A percentile compares a stretch with the other conserved stretches of the same genome.
Conservation (phyloP, 768 basidiomycete species). For the Lactarius psammicola region DNA sequence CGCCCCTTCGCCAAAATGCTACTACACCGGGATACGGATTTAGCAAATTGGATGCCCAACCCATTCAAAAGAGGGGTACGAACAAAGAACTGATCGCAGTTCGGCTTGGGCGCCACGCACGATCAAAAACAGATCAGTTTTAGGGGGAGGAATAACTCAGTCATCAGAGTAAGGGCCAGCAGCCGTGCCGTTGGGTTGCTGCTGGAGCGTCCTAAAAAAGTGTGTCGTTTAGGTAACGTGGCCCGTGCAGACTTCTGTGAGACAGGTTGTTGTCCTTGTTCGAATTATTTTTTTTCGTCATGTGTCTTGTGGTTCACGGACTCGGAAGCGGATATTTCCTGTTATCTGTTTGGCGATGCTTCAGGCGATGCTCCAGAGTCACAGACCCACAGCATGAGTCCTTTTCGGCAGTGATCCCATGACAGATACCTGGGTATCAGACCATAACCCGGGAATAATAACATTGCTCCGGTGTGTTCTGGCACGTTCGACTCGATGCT, state of each 20-base stretch:
- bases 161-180: background rate
- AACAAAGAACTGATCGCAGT: conserved; percentile 11
- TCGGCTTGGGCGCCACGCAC: conserved; percentile 13
- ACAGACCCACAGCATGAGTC: background rate
- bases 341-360: conserved; percentile 16
- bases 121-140: conserved; percentile 22
- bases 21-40: conserved; percentile 10
- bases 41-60: conserved; percentile 10
- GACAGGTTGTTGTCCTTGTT: conserved; percentile 2
- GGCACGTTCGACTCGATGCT: conserved; percentile 13
- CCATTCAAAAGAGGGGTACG: conserved; percentile 8
- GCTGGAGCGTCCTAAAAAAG: background rate
- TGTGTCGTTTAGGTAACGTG: conserved; percentile 14
- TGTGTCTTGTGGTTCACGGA: conserved; percentile 15
- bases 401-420: conserved; percentile 8
- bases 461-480: background rate
- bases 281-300: conserved; percentile 15
- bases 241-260: conserved; percentile 2
- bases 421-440: conserved; percentile 1
- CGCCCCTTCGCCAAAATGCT: conserved; percentile 1
- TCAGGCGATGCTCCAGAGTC: background rate
- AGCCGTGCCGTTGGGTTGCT: conserved; percentile 1
- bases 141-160: conserved; percentile 4
- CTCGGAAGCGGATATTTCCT: conserved; percentile 23
- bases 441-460: conserved; percentile 4